Percentiles rank a stretch among this genome's conserved stretches.
phyloP scores from a whole-genome alignment of 2,329 filamentous ascomycete species.

The Stachybotrys elegans region DNA sequence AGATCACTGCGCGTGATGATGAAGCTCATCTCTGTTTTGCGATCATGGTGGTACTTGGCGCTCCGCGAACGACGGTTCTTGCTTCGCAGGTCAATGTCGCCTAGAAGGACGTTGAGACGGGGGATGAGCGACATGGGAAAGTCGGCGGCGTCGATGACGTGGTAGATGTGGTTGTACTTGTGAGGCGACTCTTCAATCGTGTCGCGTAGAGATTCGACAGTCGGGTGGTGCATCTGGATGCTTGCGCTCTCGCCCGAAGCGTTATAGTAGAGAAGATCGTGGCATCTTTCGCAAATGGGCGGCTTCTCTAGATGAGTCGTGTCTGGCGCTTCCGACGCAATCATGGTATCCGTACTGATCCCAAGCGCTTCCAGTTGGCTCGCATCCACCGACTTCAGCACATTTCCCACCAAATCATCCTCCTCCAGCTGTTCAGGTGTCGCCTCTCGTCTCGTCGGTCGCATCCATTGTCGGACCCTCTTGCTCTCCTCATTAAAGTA shows the following conservation, averaged over 20 bases:
- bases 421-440: slow-evolving; percentile 23
- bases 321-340: slow-evolving; percentile 21
- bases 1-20: slow-evolving; percentile 87
- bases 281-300: slow-evolving; percentile 83
- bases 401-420: slow-evolving; percentile 42
- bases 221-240: slow-evolving; percentile 72
- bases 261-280: slow-evolving; percentile 73
- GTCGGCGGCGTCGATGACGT: slow-evolving; percentile 90
- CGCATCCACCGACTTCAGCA: slow-evolving; percentile 36
- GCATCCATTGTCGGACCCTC: slow-evolving; percentile 43
- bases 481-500: slow-evolving; percentile 51
- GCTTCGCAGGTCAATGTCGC: slow-evolving; percentile 69
- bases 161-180: slow-evolving; percentile 90
- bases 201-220: slow-evolving; percentile 72
- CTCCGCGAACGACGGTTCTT: slow-evolving; percentile 72
- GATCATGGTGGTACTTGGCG: slow-evolving; percentile 60
- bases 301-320: slow-evolving; percentile 22
- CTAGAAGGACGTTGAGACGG: slow-evolving; percentile 64
- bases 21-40: slow-evolving; percentile 77
- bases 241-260: slow-evolving; percentile 40
- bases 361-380: slow-evolving; percentile 40
- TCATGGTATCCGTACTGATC: slow-evolving; percentile 35
- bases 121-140: slow-evolving; percentile 92
- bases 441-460: slow-evolving; percentile 13
- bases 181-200: slow-evolving; percentile 86